Evolutionary conservation across 768 basidiomycete species (phyloP).

Genomic region (Coprinellus micaceus): DNA sequence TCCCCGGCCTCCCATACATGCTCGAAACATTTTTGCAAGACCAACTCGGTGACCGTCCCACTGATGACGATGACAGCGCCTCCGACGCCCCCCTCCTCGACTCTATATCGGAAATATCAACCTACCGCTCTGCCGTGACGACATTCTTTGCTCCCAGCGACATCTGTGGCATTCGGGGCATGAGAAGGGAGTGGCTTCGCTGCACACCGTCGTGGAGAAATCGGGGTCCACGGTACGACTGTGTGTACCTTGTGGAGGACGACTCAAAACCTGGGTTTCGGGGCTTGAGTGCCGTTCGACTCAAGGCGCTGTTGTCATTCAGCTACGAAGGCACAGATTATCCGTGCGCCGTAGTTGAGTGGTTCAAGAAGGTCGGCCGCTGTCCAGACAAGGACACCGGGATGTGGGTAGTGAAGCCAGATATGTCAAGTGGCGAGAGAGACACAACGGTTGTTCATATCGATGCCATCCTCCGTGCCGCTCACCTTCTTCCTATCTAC

Average conservation of each 20-base stretch:
- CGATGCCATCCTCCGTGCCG: conserved; percentile 20
- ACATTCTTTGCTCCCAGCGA: conserved; percentile 28
- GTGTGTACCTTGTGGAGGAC: conserved; percentile 25
- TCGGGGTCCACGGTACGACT: conserved; percentile 20
- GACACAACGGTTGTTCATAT: conserved; percentile 1
- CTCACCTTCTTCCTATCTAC: conserved; percentile 25
- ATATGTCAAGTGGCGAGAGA: conserved; percentile 4
- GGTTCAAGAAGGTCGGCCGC: conserved; percentile 21
- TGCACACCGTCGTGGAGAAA: conserved; percentile 21
- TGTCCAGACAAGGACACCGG: conserved; percentile 26
- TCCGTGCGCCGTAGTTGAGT: conserved; percentile 30
- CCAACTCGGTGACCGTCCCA: conserved; percentile 10
- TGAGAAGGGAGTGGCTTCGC: conserved; percentile 25
- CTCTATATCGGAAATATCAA: conserved; percentile 16
- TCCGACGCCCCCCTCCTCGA: conserved; percentile 6
- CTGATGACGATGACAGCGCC: background rate
- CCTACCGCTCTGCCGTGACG: conserved; percentile 25
- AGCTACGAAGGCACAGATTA: conserved; percentile 8
- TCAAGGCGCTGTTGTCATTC: conserved; percentile 25
- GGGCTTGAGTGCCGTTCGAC: conserved; percentile 17
- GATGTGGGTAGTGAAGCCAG: conserved; percentile 21
- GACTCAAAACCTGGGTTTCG: conserved; percentile 18
- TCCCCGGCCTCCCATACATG: conserved; percentile 2
- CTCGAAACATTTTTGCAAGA: conserved; percentile 13
- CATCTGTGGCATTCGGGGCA: conserved; percentile 23